Evolutionary conservation across 140 eudicot genomes (phyloP), one percentile per base, ranked within the genome.

Genomic region (Senecio squalidus): DNA sequence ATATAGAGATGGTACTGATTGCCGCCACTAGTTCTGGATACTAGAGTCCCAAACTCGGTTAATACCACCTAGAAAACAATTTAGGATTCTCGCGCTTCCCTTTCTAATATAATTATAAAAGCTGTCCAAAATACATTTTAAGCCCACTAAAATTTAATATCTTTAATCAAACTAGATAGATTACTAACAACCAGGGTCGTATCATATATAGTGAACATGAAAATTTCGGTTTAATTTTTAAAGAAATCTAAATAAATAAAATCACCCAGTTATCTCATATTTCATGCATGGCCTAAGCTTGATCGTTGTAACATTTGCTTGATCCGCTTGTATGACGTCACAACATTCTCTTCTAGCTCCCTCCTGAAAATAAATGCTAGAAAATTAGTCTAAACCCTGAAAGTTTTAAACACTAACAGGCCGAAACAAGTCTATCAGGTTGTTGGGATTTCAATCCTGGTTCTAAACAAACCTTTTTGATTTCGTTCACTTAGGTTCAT

Each of bases 311-410:
- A 68, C 52, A 75, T 80, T 72, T 39, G 17, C 58, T 14, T 48
- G 64, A 3, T 56, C 78, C 27, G 31, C 46, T 15, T 74, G 74
- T 57, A 45, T 24, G 31, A 81, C 44, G 51, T 80, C 88, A 48
- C 94, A 84, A 13, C 94, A 84, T 52, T 81, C 94, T 76, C 94
- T 81, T 65, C 83, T 66, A 7, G 43, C 54, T 48, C 88, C 88
- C 48, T 40, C 80, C 94, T 84, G 81, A 9, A 40, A 39, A 33
- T 27, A 58, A 34, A 59, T n/a, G 14, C 2, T 43, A 34, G 30
- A 18, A 36, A 3, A 3, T 17, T 1, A 58, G 40, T 4, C 15
- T 13, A 51, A 16, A 36, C 15, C 5, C 29, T 27, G 28, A 48
- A 66, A 49, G 34, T 5, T n/a, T n/a, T n/a, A n/a, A n/a, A n/a